Conservation (phyloP, 1,284 basidiomycete species). For the Irpex lacteus region DNA sequence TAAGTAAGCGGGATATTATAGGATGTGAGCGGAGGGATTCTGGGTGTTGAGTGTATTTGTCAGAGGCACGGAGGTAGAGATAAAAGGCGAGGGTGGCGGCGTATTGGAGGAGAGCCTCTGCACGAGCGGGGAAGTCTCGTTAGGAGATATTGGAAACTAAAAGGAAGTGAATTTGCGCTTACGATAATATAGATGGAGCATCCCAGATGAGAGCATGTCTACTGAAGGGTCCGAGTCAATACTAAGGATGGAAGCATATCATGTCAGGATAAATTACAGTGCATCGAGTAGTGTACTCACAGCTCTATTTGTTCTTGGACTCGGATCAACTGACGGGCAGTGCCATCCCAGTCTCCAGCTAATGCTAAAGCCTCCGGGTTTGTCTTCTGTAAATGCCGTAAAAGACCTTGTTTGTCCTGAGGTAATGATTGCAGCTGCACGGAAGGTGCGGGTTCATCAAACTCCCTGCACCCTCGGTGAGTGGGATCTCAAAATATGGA, state of each 20-base stretch:
- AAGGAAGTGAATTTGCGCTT: slow-evolving; percentile 26
- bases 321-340: slow-evolving; percentile 50
- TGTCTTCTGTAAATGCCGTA: slow-evolving; percentile 77
- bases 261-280: not conserved
- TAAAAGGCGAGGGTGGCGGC: slow-evolving; percentile 92
- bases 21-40: slow-evolving; percentile 72
- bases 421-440: slow-evolving; percentile 32
- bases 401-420: slow-evolving; percentile 58
- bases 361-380: slow-evolving; percentile 79
- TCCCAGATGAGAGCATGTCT: slow-evolving; percentile 53
- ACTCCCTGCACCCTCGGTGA: slow-evolving; percentile 5
- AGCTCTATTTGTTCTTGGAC: slow-evolving; percentile 52
- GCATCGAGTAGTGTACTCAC: slow-evolving; percentile 31
- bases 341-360: slow-evolving; percentile 75
- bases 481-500: not conserved
- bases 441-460: slow-evolving; percentile 16
- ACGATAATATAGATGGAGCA: slow-evolving; percentile 80
- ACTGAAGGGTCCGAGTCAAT: slow-evolving; percentile 40
- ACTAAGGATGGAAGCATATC: slow-evolving; percentile 32
- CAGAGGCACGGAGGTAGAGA: slow-evolving; percentile 77
- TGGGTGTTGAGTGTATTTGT: slow-evolving; percentile 61
- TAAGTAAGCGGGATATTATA: slow-evolving; percentile 78
- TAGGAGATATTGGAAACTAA: not conserved
- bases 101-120: slow-evolving; percentile 89
- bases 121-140: not conserved